These are phyloP conservation scores for button mushroom (Agaricus bisporus) DNA, from an alignment of 768 basidiomycete species.

Conservation along the genomic window DNA sequence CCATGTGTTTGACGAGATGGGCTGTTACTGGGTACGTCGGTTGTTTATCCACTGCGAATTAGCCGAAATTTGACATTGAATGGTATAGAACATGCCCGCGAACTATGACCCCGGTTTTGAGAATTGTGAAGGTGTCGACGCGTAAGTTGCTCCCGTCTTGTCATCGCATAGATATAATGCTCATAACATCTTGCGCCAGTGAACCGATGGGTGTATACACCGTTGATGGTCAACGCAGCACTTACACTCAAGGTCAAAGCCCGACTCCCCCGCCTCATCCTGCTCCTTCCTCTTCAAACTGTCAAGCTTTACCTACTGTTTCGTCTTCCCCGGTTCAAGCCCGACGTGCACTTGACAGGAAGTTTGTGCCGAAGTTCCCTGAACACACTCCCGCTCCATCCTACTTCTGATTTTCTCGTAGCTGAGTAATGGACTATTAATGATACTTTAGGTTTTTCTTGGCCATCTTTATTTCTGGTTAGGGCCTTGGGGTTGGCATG, in stretches of 20 bases:
- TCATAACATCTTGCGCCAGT: constrained; percentile 16
- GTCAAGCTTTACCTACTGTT: constrained; percentile 36
- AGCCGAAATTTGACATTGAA: constrained; percentile 7
- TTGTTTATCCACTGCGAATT: background rate
- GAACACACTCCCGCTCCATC: constrained; percentile 15
- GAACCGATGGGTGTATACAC: constrained; percentile 62
- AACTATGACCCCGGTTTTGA: constrained; percentile 58
- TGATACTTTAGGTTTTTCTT: no score
- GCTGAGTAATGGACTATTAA: no score
- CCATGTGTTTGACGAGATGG: constrained; percentile 74
- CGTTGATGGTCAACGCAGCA: constrained; percentile 45
- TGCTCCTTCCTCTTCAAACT: constrained; percentile 58
- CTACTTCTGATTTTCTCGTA: background rate
- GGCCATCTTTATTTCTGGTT: no score
- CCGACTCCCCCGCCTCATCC: constrained; percentile 56
- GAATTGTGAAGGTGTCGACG: constrained; percentile 57
- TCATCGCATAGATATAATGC: background rate
- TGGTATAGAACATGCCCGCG: constrained; percentile 66
- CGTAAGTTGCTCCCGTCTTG: constrained; percentile 23
- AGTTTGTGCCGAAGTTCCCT: constrained; percentile 15
- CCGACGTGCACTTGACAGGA: constrained; percentile 10
- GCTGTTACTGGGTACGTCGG: constrained; percentile 41
- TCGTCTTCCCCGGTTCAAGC: constrained; percentile 20
- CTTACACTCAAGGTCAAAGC: constrained; percentile 57
- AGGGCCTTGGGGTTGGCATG: no score